Base-by-base conservation (phyloP, 331 rosid species). In the Rosa hybrid region DNA sequence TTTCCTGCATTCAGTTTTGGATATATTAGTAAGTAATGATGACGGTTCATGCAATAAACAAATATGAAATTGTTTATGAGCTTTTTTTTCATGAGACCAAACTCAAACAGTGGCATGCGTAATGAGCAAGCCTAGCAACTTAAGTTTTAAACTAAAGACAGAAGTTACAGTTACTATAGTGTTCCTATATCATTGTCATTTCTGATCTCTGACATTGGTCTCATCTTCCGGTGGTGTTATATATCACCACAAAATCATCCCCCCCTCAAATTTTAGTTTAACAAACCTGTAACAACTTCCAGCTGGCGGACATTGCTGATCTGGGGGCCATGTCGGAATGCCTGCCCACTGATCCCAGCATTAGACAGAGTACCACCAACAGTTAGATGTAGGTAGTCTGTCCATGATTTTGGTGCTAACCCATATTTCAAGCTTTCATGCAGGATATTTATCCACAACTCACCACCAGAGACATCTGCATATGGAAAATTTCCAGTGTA, bases 221-320 rank as follows among this genome's bases (percentile, higher is more conserved):
- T 71, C 51, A 57, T 77, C 74, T 82, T 34, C 39, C 48, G 39
- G 39, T 70, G 75, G 30, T 75, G 46, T 21, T 39, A 60, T 51
- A 49, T 51, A 42, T 73, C 62, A 82, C 78, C 77, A 5, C 1
- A 25, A 67, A 77, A 62, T 21, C 7, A 5, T 12, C 16, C 11
- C 2, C 21, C 34, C 7, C 14, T 6, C 23, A 62, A 25, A 63
- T 21, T 68, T 68, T 62, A 45, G 48, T 62, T 68, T 80, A 80
- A 89, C 97, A 67, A 82, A 95, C 99, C 99, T 91, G 98, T 95
- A 53, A 95, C 97, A 82, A 95, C 89, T 93, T 95, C 96, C 90
- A 95, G 92, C 88, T 86, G 90, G 85, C 83, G 88, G 80, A 93
- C 98, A 86, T 95, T 95, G 85, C 99, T 95, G 87, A 91, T 95